Percentiles rank a stretch among this genome's conserved stretches.
phyloP scores from a whole-genome alignment of 2,329 filamentous ascomycete species.

The Fusarium tjaetaba region DNA sequence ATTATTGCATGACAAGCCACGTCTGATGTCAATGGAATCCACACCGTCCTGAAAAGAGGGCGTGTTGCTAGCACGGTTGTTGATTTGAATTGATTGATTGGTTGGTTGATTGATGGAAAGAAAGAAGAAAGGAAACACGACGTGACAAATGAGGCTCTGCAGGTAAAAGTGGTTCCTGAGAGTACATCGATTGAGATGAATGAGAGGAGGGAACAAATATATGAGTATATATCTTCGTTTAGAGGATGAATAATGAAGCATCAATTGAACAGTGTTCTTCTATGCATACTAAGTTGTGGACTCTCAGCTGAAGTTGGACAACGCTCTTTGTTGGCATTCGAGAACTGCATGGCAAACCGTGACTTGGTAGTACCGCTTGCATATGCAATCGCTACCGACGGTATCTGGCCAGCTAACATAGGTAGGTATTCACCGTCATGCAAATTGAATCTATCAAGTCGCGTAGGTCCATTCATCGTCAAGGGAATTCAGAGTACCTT shows the following conservation, averaged over 20 bases:
- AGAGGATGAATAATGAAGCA: conserved; percentile 16
- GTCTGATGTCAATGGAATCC: not conserved
- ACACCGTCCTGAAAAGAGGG: not conserved
- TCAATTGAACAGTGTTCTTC: not conserved
- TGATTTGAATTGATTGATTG: not conserved
- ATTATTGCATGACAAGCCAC: not conserved
- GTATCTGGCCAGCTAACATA: not conserved
- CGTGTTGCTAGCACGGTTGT: not conserved
- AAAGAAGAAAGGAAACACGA: conserved; percentile 8
- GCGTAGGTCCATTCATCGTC: not conserved
- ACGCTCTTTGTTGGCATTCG: not conserved
- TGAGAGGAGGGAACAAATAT: not conserved
- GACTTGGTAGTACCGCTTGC: not conserved
- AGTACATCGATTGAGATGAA: conserved; percentile 7
- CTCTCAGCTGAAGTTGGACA: not conserved
- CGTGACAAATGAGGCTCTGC: conserved; percentile 6
- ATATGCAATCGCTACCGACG: not conserved
- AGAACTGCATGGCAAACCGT: not conserved
- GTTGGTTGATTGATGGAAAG: conserved; percentile 4
- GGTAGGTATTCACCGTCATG: not conserved
- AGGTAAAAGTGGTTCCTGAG: not conserved
- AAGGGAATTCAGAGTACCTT: not conserved
- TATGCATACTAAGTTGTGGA: not conserved
- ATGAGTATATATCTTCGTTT: not conserved
- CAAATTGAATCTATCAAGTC: not conserved